These are phyloP conservation scores for Termitomyces sp. DNA, from an alignment of 768 basidiomycete genomes.

Conservation along the genomic window DNA sequence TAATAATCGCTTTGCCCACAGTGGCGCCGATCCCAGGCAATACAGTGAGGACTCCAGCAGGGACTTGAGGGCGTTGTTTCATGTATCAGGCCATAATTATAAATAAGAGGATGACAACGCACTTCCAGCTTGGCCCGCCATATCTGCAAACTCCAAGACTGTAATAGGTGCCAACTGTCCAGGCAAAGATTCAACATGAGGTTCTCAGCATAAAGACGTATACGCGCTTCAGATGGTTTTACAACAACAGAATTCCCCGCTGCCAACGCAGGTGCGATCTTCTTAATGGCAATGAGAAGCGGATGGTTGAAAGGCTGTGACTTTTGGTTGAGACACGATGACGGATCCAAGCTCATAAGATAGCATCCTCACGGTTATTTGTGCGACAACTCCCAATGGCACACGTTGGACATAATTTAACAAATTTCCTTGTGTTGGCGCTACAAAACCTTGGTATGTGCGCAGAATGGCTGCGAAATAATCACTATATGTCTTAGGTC, in stretches of 20 bases:
- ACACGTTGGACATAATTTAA: constrained; percentile 76
- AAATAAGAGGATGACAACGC: neutral
- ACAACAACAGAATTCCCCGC: constrained; percentile 82
- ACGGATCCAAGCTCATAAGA: neutral
- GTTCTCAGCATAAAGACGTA: neutral
- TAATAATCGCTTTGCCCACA: constrained; percentile 61
- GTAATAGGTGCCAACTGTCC: constrained; percentile 65
- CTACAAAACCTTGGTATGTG: constrained; percentile 63
- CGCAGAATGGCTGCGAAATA: constrained; percentile 74
- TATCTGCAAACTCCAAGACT: constrained; percentile 68
- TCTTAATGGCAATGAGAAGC: constrained; percentile 83
- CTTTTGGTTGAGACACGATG: neutral
- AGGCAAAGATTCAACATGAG: constrained; percentile 1
- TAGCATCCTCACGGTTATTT: constrained; percentile 77
- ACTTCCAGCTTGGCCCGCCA: constrained; percentile 67
- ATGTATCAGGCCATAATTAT: neutral
- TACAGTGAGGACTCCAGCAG: constrained; percentile 65
- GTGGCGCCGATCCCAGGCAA: constrained; percentile 66
- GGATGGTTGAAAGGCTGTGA: constrained; percentile 84
- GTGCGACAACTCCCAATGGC: constrained; percentile 85
- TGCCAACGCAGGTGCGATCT: constrained; percentile 80
- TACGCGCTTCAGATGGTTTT: constrained; percentile 69
- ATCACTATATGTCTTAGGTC: constrained; percentile 36
- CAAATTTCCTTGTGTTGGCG: constrained; percentile 75
- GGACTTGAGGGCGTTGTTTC: constrained; percentile 44